phyloP scores from a whole-genome alignment of 257 asterid genomes.

The Plantago elongata region DNA sequence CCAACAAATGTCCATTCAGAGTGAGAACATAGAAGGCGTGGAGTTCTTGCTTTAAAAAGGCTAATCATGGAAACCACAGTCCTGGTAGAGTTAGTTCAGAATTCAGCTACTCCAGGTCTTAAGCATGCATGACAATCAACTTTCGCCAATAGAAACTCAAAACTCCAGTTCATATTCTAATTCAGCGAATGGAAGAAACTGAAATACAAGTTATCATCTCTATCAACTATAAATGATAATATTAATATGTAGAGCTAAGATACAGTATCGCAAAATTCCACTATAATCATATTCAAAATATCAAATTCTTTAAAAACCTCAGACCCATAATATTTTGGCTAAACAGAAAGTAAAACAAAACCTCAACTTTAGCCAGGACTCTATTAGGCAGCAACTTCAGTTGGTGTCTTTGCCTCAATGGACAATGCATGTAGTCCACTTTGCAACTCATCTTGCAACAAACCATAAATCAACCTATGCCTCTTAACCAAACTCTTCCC shows the following conservation, averaged over 20 bases:
- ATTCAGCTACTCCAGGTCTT: neutral
- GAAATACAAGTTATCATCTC: neutral
- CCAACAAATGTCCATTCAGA: too few relatives aligned
- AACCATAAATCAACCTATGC: slow-evolving; percentile 65
- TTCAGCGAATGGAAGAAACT: neutral
- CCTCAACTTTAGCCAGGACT: slow-evolving; percentile 24
- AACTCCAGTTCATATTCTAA: neutral
- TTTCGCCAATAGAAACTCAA: neutral
- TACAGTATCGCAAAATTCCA: slow-evolving; percentile 1
- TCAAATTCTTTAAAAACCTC: slow-evolving; percentile 1
- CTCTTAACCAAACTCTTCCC: slow-evolving; percentile 94
- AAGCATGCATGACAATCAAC: neutral
- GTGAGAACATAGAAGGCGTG: neutral
- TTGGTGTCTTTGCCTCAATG: slow-evolving; percentile 68
- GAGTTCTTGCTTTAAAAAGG: neutral
- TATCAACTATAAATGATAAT: neutral
- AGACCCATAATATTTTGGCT: slow-evolving; percentile 9
- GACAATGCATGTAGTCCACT: slow-evolving; percentile 72
- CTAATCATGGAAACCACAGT: neutral
- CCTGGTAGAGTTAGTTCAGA: neutral
- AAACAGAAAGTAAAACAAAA: slow-evolving; percentile 12
- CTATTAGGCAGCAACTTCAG: slow-evolving; percentile 43
- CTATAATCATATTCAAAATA: slow-evolving; percentile 13
- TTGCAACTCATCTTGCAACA: slow-evolving; percentile 80
- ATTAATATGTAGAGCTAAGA: neutral